These are phyloP conservation scores for Symbiodinium natans DNA, from an alignment of 73 alveolate genomes.

Conservation along the genomic window DNA sequence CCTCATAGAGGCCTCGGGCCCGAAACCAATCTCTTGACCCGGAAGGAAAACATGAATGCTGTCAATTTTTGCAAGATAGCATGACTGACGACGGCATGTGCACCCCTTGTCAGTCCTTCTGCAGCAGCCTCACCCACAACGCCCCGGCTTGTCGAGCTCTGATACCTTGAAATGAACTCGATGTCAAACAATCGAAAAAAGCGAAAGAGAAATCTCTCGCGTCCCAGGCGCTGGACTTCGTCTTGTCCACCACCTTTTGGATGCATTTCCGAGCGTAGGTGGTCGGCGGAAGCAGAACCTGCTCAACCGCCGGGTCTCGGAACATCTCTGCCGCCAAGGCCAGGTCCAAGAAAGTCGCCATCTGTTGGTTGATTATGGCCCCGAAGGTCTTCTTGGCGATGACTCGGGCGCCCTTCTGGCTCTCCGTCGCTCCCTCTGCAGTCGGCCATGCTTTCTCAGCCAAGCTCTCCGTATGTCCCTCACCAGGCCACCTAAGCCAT, in stretches of 20 bases:
- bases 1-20: too few species aligned
- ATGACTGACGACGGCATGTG: too few species aligned
- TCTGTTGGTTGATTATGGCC: not conserved
- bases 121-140: slow-evolving; percentile 46
- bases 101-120: slow-evolving; percentile 19
- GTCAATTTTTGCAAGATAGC: too few species aligned
- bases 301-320: not conserved
- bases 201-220: too few species aligned
- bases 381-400: not conserved
- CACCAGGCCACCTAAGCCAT: not conserved
- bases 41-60: too few species aligned
- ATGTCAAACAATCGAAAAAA: too few species aligned
- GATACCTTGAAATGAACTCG: slow-evolving; percentile 28
- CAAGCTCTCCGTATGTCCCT: not conserved
- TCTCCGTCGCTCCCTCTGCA: not conserved
- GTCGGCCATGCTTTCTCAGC: not conserved
- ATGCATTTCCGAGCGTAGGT: not conserved
- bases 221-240: not conserved
- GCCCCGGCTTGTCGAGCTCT: slow-evolving; percentile 12
- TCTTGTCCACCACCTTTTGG: not conserved
- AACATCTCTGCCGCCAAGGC: not conserved
- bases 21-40: too few species aligned
- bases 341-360: not conserved
- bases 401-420: slow-evolving; percentile 15
- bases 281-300: not conserved